These are phyloP conservation scores for Fomitopsis schrenkii DNA, from an alignment of 1,284 basidiomycete genomes.

Conservation along the genomic window DNA sequence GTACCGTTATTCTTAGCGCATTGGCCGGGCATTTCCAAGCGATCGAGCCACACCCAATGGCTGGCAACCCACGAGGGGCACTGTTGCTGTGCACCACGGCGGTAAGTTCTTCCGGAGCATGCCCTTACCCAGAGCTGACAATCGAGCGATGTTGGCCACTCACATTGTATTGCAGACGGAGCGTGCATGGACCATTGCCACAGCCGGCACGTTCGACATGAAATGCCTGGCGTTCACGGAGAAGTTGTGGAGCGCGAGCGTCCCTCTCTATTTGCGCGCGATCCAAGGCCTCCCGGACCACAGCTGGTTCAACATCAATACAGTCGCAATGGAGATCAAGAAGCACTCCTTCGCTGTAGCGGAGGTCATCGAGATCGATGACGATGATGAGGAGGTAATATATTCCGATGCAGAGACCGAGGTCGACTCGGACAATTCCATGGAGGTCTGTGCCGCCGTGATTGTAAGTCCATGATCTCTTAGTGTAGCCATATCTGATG, in stretches of 20 bases:
- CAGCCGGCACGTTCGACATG: neutral
- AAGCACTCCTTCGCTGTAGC: neutral
- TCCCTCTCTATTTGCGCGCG: neutral
- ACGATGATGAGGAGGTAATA: neutral
- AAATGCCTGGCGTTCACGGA: neutral
- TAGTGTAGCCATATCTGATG: too few relatives aligned
- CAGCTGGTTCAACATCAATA: neutral
- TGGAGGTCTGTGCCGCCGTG: too few relatives aligned
- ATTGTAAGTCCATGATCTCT: too few relatives aligned
- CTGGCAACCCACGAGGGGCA: neutral
- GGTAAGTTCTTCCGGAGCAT: neutral
- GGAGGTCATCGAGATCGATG: neutral
- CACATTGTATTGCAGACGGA: slow-evolving; percentile 2
- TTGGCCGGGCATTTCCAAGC: neutral
- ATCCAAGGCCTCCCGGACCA: neutral
- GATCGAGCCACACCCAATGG: neutral
- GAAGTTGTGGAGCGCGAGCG: neutral
- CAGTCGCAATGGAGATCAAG: neutral
- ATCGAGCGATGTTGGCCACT: too few relatives aligned
- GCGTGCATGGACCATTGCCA: neutral
- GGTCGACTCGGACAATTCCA: too few relatives aligned
- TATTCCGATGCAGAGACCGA: too few relatives aligned
- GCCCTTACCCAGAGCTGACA: too few relatives aligned
- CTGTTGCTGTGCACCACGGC: neutral
- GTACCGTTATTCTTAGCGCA: neutral